These are phyloP conservation scores for Dryas integrifolia DNA, from an alignment of 331 rosid genomes.

Conservation along the genomic window DNA sequence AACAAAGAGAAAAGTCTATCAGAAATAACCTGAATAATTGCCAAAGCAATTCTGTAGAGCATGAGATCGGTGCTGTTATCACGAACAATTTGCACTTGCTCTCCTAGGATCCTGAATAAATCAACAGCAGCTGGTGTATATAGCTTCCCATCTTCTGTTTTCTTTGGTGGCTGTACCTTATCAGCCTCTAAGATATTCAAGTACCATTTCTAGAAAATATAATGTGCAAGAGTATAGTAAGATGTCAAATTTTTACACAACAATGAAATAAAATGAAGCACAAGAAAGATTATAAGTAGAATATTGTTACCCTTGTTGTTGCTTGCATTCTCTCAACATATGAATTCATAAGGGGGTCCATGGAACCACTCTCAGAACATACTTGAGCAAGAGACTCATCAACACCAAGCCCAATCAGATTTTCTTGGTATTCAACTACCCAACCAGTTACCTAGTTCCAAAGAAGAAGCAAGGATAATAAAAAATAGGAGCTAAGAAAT, in stretches of 20 bases:
- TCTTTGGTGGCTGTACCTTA: conserved; percentile 88
- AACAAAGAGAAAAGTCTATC: not conserved
- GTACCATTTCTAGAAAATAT: conserved; percentile 81
- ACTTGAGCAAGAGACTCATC: conserved; percentile 92
- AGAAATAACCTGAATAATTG: conserved; percentile 79
- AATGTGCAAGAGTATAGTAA: conserved; percentile 26
- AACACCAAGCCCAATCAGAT: conserved; percentile 81
- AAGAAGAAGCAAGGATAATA: conserved; percentile 13
- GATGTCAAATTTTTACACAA: conserved; percentile 14
- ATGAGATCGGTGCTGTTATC: conserved; percentile 93
- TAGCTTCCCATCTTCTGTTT: conserved; percentile 89
- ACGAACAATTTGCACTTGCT: conserved; percentile 94
- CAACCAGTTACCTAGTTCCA: conserved; percentile 84
- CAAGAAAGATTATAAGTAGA: conserved; percentile 11
- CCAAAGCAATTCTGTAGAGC: conserved; percentile 89
- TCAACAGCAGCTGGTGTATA: conserved; percentile 99
- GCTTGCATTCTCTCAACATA: conserved; percentile 99
- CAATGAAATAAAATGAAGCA: not conserved
- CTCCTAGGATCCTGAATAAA: conserved; percentile 94
- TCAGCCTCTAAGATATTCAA: conserved; percentile 95
- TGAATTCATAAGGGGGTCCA: conserved; percentile 97
- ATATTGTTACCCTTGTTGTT: conserved; percentile 69
- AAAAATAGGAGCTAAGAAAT: conserved; percentile 10
- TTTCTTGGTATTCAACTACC: conserved; percentile 96
- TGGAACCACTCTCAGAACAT: conserved; percentile 96